Base-by-base conservation (phyloP, 768 basidiomycete species). In the Arthromyces matolae region DNA sequence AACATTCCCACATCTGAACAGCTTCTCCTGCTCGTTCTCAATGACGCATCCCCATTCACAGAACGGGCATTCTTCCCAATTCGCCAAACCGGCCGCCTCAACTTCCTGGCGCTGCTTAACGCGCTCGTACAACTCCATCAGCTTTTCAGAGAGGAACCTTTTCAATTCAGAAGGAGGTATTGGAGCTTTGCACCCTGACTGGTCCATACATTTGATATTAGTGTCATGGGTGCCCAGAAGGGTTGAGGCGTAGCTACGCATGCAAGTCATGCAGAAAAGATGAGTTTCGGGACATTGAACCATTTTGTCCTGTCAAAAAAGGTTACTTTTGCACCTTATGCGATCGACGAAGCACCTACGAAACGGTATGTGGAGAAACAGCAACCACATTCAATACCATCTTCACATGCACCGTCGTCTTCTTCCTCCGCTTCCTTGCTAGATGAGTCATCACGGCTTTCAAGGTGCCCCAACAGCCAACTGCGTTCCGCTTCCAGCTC, bases 281-380 rank as follows among this genome's bases (percentile, higher is more conserved):
- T 96, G 93, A 0, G 86, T 82, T 46, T 93, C 92, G 0, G 87
- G 83, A 57, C 93, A 95, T 67, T 94, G 92, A 2, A 89, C 75
- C 84, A 93, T 87, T 55, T 86, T 81, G 32, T 80, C 78, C 90
- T 94, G 22, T 24, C n/a, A 24, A 29, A 8, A 45, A 29, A 29
- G 7, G 22, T 27, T 18, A 34, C 24, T 12, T 34, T 36, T 23
- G 36, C 43, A 18, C 47, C 34, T 37, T 7, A 42, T 41, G 50
- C 3, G 13, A 42, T 23, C 10, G 20, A 39, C 12, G n/a, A 47
- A 14, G 23, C 32, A 70, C 88, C 47, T 62, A 90, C 89, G 65
- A 88, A 85, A 4, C 82, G 63, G 51, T 83, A 89, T 9, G 67
- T 72, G 4, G 78, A 68, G 60, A 93, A 95, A 65, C 93, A 96